A percentile compares a stretch with the other conserved stretches of the same genome.
phyloP scores from a whole-genome alignment of 352 stramenopile genomes.

The Phytophthora sojae region DNA sequence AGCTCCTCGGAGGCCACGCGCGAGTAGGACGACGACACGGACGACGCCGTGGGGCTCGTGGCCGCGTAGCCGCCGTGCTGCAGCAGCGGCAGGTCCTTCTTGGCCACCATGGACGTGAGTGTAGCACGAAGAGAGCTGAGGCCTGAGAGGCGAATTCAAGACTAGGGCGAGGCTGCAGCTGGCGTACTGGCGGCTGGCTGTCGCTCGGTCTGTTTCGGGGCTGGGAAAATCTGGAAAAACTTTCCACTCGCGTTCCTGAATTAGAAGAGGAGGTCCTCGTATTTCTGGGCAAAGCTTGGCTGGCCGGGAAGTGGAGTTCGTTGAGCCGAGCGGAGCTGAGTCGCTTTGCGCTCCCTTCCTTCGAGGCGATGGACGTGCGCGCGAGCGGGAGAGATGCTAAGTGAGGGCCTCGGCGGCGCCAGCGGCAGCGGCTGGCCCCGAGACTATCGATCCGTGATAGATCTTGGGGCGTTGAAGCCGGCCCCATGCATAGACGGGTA shows the following conservation, averaged over 20 bases:
- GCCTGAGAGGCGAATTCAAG: slow-evolving; percentile 28
- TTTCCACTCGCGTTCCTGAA: slow-evolving; percentile 22
- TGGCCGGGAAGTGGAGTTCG: background rate
- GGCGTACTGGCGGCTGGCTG: slow-evolving; percentile 10
- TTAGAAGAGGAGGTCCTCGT: slow-evolving; percentile 6
- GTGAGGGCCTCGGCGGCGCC: slow-evolving; percentile 7
- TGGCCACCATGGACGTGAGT: slow-evolving; percentile 36
- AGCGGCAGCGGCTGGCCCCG: background rate
- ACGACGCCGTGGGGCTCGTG: slow-evolving; percentile 52
- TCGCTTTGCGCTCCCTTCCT: too few species aligned
- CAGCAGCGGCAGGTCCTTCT: slow-evolving; percentile 67
- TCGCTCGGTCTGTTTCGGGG: slow-evolving; percentile 17
- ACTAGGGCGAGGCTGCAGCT: slow-evolving; percentile 8
- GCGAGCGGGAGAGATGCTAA: slow-evolving; percentile 14
- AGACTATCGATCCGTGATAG: background rate
- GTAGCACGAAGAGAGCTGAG: background rate
- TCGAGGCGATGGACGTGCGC: slow-evolving; percentile 4
- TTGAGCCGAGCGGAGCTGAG: background rate
- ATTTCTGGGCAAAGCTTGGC: background rate
- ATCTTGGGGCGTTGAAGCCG: slow-evolving; percentile 21
- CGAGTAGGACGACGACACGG: slow-evolving; percentile 60
- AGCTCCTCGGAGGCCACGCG: slow-evolving; percentile 82
- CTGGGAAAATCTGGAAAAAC: slow-evolving; percentile 34
- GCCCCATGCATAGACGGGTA: slow-evolving; percentile 3
- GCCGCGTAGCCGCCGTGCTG: slow-evolving; percentile 48